Percentiles rank a stretch among this genome's conserved stretches.
phyloP scores from a whole-genome alignment of 768 basidiomycete species.

The Suillus lakei region DNA sequence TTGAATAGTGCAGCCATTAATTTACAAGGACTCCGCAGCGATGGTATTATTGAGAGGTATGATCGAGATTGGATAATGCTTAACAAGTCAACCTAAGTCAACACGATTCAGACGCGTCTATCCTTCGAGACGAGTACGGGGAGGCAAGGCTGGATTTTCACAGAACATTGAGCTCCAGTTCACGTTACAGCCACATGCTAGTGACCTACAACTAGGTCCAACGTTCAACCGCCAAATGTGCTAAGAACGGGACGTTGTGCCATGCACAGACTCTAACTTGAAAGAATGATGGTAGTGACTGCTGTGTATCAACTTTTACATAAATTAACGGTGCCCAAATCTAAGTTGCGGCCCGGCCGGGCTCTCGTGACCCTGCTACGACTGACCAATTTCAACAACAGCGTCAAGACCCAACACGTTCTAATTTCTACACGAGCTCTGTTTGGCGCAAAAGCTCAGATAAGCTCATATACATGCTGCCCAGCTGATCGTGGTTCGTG shows the following conservation, averaged over 20 bases:
- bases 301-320: too few species aligned
- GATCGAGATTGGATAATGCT: too few species aligned
- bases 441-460: background rate
- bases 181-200: too few species aligned
- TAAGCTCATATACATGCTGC: background rate
- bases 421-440: background rate
- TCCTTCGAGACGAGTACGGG: too few species aligned
- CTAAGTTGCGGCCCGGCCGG: background rate
- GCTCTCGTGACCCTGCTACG: background rate
- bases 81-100: too few species aligned
- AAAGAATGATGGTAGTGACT: background rate
- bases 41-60: too few species aligned
- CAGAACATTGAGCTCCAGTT: too few species aligned
- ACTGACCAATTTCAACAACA: background rate
- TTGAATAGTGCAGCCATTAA: too few species aligned
- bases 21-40: too few species aligned
- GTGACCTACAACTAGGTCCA: too few species aligned
- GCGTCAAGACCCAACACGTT: background rate
- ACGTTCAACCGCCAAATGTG: background rate
- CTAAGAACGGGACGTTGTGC: background rate
- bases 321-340: background rate
- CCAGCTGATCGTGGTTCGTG: background rate
- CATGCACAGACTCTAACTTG: background rate
- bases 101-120: too few species aligned
- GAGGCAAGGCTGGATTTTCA: too few species aligned